Evolutionary conservation across 1,284 basidiomycete species (phyloP), one percentile per base, ranked within the genome.

Genomic region (Naganishia liquefaciens): DNA sequence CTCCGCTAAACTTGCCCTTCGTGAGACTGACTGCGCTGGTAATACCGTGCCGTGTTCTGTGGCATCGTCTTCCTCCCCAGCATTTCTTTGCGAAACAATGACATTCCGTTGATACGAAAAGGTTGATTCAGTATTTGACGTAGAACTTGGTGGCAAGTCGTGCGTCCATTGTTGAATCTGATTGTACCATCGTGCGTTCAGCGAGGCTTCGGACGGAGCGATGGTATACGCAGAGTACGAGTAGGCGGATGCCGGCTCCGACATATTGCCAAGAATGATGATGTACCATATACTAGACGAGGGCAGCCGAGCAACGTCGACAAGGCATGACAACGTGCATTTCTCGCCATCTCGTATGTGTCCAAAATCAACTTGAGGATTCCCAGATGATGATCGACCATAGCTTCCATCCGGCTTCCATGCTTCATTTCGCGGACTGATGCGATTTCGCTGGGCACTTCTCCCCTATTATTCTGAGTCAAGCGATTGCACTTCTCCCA

Each of bases 151-250:
- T 21, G 46, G n/a, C 33, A 60, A 46, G 43, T 23, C 30, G 30
- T 49, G n/a, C 11, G 55, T 60, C 55, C 55, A 60, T 40, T 50
- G 57, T 19, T 60, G 46, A 23, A 60, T 60, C 44, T 50, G 47
- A 23, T 37, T 42, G 46, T 50, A 50, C 57, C 57, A 60, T 37
- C 57, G 21, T 15, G 44, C 44, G 25, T 60, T 60, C 21, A 60
- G 37, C 1, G 57, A 60, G 21, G 57, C 57, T 27, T 60, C 57
- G 33, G 57, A 60, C 2, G 57, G 47, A 6, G 57, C 37, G 23
- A 60, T 17, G 10, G 46, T 51, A n/a, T 50, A 28, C 10, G 33
- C 57, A 1, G 54, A 55, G 28, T 53, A 53, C 5, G 51, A 53
- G 28, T 53, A 53, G 28, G 28, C 10, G 15, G 51, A 53, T 10